Base-by-base conservation (phyloP, 1,284 basidiomycete genomes). In the Trichosporon asahii region DNA sequence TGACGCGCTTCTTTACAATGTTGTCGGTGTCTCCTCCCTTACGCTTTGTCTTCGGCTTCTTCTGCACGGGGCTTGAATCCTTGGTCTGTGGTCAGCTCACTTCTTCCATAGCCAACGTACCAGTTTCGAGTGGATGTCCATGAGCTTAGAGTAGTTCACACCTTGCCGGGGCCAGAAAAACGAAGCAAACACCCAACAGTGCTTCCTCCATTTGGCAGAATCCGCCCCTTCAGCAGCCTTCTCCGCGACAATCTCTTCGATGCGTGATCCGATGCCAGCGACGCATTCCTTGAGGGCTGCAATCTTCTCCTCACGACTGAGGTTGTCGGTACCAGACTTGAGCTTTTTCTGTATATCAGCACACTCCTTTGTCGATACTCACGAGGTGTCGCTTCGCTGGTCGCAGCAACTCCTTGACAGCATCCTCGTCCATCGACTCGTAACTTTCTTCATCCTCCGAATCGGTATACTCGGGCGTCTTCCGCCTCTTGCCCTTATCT, bases 301-400 rank as follows among this genome's bases (percentile, higher is more conserved):
- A 73, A 99, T 93, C 85, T 98, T 99, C 83, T 97, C 92, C 76
- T 97, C 94, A 76, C 95, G 88, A 70, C 91, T 90, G 86, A 98
- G 90, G 74, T 94, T 90, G 73, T 95, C 94, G 37, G 94, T 95
- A 18, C 93, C 93, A 64, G 92, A 85, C 84, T 97, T 96, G 66
- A 98, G 87, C 85, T 93, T 91, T 90, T 98, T 98, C 91, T 94
- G 76, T 57, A 14, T 9, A 66, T 67, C 35, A 66, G 69, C 65
- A 23, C 25, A 23, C 12, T 12, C 14, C 18, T 27, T 55, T 21
- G 15, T 3, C 14, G 35, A 29, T 2, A 86, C 89, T 79, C 77
- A 93, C 93, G 73, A 99, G 87, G 82, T 98, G 93, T 84, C 93
- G 93, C 88, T 98, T 98, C 72, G 98, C 96, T 2, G 97, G 97